Conservation (phyloP, 257 asterid species). For the Solanum megistacrolobum region DNA sequence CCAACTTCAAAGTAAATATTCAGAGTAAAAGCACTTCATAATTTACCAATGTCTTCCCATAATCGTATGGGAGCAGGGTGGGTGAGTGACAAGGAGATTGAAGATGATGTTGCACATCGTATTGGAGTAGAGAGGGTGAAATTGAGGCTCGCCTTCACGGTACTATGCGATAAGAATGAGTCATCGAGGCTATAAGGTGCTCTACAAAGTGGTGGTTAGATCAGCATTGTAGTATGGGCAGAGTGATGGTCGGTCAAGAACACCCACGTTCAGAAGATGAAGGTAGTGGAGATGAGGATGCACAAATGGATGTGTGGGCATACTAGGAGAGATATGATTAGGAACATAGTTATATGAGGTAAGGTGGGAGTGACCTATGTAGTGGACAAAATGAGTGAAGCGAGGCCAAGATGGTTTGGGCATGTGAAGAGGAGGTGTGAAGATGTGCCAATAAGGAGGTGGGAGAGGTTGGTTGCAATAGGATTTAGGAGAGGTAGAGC, state of each 20-base stretch:
- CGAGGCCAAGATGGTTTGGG: not conserved
- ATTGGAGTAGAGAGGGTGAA: not conserved
- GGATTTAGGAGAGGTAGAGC: not conserved
- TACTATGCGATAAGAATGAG: not conserved
- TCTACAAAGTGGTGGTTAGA: not conserved
- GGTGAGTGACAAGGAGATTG: not conserved
- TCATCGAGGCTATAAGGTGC: not conserved
- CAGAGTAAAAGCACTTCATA: not conserved
- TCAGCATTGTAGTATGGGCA: not conserved
- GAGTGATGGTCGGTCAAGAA: not conserved
- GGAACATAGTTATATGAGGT: not conserved
- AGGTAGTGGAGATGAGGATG: not conserved
- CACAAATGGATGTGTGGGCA: not conserved
- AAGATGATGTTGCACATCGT: not conserved
- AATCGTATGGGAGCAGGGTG: not conserved
- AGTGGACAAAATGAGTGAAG: not conserved
- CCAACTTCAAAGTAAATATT: not conserved
- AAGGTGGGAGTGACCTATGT: not conserved
- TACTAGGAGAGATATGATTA: not conserved
- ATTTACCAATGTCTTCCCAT: not conserved
- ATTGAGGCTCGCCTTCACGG: not conserved
- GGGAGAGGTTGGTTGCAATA: not conserved
- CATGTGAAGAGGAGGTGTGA: not conserved
- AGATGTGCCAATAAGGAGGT: not conserved
- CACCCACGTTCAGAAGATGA: not conserved